Base-by-base conservation (phyloP, 2,329 filamentous ascomycete species). In the Byssoonygena ceratinophila region DNA sequence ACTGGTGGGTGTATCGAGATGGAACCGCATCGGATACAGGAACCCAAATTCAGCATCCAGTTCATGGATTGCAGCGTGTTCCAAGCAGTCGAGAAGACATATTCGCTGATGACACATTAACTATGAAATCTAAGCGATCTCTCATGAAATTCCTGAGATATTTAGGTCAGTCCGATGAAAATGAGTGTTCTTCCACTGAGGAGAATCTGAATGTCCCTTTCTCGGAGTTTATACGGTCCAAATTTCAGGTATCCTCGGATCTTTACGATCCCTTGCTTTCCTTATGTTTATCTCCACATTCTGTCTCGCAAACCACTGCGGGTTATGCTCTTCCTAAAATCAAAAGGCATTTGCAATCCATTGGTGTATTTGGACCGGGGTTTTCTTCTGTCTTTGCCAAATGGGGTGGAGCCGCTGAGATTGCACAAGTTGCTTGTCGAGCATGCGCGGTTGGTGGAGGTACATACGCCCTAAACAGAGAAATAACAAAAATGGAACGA, bases 131-230 rank as follows among this genome's bases (percentile, higher is more conserved):
- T 4, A 97, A 97, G 72, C 82, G 91, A 51, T 79, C 80, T 8
- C 70, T 97, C 62, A 95, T 96, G 84, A 94, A 94, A 68, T 94
- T 96, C 62, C 76, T 97, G 62, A 90, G 91, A 66, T 91, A 92
- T 64, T 84, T 95, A 50, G 74, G 82, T 55, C 80, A 88, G 41
- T 46, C 61, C 29, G 54, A 52, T 8, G 84, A 83, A 61, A 79
- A 85, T 59, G 78, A 76, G 20, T 11, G 9, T 23, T 36, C 65
- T 66, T 49, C 79, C 80, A 62, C 66, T 61, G 46, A 77, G 55
- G 73, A 79, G 48, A 78, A 81, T 25, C 66, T 74, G 85, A 39
- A 71, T 71, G 51, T 66, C 67, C 55, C 73, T 65, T 59, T 82
- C 72, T 64, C 76, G 64, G 60, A 69, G 71, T 62, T 69, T 51